Evolutionary conservation across 306 rosid genomes (phyloP), one percentile per base, ranked within the genome.

Genomic region (Vicia sativa): DNA sequence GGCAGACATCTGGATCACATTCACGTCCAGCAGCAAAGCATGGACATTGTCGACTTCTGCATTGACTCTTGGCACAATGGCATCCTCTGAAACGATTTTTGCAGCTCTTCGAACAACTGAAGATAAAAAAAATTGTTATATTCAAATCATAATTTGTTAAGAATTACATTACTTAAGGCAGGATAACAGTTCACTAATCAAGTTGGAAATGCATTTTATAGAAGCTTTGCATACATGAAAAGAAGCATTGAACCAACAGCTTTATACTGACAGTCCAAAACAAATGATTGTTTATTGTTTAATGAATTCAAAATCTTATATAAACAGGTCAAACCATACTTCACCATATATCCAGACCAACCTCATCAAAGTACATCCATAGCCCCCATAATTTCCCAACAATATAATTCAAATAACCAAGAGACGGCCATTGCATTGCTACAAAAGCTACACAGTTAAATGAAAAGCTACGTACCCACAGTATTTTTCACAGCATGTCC

Each of bases 21-120:
- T 93, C 98, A 11, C 97, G 96, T 54, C 93, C 97, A 60, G 98
- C 98, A 19, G 98, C 98, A 86, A 90, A 90, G 75, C 98, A 93
- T 53, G 98, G 98, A 76, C 98, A 93, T 68, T 93, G 97, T 59
- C 98, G 83, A 80, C 98, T 93, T 90, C 97, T 82, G 82, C 98
- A 93, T 70, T 93, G 97, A 82, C 98, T 88, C 83, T 88, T 93
- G 55, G 97, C 98, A 75, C 98, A 90, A 78, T 93, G 98, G 66
- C 98, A 93, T 77, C 98, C 98, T 83, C 98, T 80, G 78, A 93
- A 93, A 62, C 96, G 82, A 71, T 90, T 93, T 80, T 93, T 93
- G 91, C 98, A 93, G 83, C 97, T 90, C 82, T 93, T 93, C 25
- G 98, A 90, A 82, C 98, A 93, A 78, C 98, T 82, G 58, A 62